These are phyloP conservation scores for Debaryomyces sp. DNA, from an alignment of 1,139 yeast species.

Conservation along the genomic window DNA sequence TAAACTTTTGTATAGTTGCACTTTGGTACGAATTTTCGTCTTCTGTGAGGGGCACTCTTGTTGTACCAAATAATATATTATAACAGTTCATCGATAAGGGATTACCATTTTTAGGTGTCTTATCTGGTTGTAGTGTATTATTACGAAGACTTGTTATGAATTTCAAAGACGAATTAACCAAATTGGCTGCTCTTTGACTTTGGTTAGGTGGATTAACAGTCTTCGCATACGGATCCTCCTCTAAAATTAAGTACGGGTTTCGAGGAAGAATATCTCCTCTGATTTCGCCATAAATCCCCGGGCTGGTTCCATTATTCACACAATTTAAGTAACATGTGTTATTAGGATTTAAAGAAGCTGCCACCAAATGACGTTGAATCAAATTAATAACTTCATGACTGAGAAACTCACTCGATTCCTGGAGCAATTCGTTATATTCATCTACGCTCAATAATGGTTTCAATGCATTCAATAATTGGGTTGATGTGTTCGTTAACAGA, in stretches of 20 bases:
- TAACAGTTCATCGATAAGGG: slow-evolving; percentile 72
- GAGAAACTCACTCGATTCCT: slow-evolving; percentile 49
- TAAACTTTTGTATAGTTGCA: slow-evolving; percentile 32
- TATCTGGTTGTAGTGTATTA: slow-evolving; percentile 57
- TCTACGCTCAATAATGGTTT: slow-evolving; percentile 51
- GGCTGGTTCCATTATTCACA: slow-evolving; percentile 59
- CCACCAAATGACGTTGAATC: slow-evolving; percentile 56
- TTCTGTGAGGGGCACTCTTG: slow-evolving; percentile 54
- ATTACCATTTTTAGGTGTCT: slow-evolving; percentile 50
- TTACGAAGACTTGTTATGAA: slow-evolving; percentile 61
- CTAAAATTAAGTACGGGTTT: slow-evolving; percentile 71
- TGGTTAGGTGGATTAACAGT: slow-evolving; percentile 65
- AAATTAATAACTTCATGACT: slow-evolving; percentile 41
- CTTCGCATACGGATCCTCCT: slow-evolving; percentile 67
- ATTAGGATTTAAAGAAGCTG: slow-evolving; percentile 41
- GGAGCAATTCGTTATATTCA: slow-evolving; percentile 41
- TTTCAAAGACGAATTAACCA: slow-evolving; percentile 65
- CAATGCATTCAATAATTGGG: slow-evolving; percentile 50
- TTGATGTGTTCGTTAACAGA: slow-evolving; percentile 43
- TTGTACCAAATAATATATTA: slow-evolving; percentile 65
- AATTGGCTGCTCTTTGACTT: slow-evolving; percentile 65
- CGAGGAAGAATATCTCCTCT: slow-evolving; percentile 71
- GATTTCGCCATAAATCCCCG: slow-evolving; percentile 67
- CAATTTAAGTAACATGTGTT: slow-evolving; percentile 59
- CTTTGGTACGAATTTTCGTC: slow-evolving; percentile 15